phyloP scores from a whole-genome alignment of 1,284 basidiomycete species.

The Ceratobasidium papillatum region DNA sequence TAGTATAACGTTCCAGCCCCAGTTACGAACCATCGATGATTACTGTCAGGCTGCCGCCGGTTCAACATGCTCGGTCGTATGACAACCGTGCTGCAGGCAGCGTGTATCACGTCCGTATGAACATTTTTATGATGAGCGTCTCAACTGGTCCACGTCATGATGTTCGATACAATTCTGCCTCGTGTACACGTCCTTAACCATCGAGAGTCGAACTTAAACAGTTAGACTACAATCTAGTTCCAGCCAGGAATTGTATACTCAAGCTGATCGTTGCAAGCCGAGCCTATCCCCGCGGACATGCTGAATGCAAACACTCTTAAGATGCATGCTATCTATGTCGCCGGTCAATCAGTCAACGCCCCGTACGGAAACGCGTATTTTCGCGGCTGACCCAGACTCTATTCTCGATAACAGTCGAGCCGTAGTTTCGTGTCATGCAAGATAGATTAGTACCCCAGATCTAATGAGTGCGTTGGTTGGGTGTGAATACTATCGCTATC shows the following conservation, averaged over 20 bases:
- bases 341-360: neutral
- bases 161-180: slow-evolving; percentile 2
- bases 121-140: neutral
- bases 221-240: neutral
- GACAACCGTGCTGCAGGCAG: neutral
- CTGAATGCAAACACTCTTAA: neutral
- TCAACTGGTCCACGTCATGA: slow-evolving; percentile 15
- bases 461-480: too few relatives aligned
- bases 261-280: neutral
- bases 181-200: neutral
- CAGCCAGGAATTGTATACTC: neutral
- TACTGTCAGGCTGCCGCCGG: neutral
- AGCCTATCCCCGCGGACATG: slow-evolving; percentile 10
- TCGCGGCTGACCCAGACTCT: neutral
- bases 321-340: neutral
- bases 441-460: neutral
- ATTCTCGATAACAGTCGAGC: neutral
- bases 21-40: neutral
- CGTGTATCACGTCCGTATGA: neutral
- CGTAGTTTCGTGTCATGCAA: neutral
- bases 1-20: neutral
- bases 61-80: neutral
- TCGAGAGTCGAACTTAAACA: neutral
- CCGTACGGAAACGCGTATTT: neutral
- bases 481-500: neutral